Conservation (phyloP, 257 asterid genomes). For the Buddleja alternifolia region DNA sequence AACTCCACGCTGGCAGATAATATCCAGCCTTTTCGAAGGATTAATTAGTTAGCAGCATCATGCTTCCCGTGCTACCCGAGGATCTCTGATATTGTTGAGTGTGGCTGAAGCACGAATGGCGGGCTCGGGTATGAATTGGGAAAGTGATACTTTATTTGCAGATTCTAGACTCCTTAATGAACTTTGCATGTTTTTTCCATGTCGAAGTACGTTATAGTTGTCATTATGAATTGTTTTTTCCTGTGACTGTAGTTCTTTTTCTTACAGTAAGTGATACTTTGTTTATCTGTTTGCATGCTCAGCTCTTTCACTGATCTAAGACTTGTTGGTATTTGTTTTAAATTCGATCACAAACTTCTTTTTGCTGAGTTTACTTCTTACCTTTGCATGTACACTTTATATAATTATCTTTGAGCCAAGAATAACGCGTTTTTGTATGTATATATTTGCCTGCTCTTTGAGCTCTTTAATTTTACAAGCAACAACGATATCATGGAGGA, state of each 20-base stretch:
- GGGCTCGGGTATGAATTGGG: not conserved
- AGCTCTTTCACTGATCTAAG: not conserved
- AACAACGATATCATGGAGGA: constrained; percentile 8
- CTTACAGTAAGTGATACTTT: not conserved
- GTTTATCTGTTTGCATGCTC: too few species aligned
- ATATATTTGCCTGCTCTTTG: not conserved
- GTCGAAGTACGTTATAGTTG: constrained; percentile 1
- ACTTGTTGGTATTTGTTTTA: not conserved
- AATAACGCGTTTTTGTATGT: not conserved
- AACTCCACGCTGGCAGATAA: constrained; percentile 30
- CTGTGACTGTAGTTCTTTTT: not conserved
- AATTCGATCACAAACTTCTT: not conserved
- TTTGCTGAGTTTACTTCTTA: not conserved
- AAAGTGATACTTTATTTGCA: not conserved
- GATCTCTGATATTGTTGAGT: not conserved
- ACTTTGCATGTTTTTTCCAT: not conserved
- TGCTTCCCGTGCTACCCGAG: constrained; percentile 4
- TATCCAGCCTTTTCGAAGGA: constrained; percentile 27
- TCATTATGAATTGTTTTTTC: not conserved
- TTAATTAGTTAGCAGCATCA: constrained; percentile 16
- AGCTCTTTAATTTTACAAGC: constrained; percentile 12
- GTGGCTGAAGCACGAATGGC: not conserved
- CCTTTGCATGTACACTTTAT: not conserved
- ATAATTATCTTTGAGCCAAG: not conserved
- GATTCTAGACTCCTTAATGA: not conserved